phyloP scores from a whole-genome alignment of 495 filamentous ascomycete genomes.

The Thermothielavioides terrestris region DNA sequence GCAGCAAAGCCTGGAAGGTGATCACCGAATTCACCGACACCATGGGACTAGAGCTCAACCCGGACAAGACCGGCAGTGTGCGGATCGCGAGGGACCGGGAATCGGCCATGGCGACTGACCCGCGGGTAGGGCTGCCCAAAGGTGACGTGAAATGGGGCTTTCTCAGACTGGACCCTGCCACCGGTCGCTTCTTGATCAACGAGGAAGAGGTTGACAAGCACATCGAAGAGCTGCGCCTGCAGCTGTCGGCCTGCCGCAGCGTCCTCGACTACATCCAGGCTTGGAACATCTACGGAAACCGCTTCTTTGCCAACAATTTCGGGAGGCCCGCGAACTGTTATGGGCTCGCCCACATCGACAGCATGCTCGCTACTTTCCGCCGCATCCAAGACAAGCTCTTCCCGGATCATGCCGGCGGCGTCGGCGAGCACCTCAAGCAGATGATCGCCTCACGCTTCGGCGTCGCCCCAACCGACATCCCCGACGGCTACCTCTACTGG shows the following conservation, averaged over 20 bases:
- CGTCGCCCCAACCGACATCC: conserved; percentile 38
- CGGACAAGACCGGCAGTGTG: conserved; percentile 52
- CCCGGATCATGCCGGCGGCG: conserved; percentile 14
- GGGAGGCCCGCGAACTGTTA: conserved; percentile 55
- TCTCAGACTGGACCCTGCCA: conserved; percentile 45
- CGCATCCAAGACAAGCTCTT: conserved; percentile 50
- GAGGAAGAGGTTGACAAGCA: conserved; percentile 52
- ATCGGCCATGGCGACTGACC: conserved; percentile 5
- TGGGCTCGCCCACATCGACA: conserved; percentile 54
- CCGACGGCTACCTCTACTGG: conserved; percentile 57
- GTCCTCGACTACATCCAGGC: conserved; percentile 56
- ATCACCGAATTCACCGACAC: conserved; percentile 46
- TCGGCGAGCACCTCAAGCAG: conserved; percentile 34
- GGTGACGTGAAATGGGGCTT: conserved; percentile 59
- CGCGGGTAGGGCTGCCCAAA: conserved; percentile 32
- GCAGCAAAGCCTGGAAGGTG: conserved; percentile 48
- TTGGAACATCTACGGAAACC: conserved; percentile 56
- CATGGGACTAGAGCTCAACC: conserved; percentile 53
- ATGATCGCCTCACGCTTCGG: conserved; percentile 47
- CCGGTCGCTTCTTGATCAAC: conserved; percentile 53
- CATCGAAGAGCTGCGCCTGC: conserved; percentile 48
- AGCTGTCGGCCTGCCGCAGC: conserved; percentile 45
- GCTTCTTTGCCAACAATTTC: conserved; percentile 59
- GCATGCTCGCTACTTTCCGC: conserved; percentile 49
- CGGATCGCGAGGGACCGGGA: conserved; percentile 17